Evolutionary conservation across 352 stramenopile species (phyloP).

Genomic region (Phytophthora pisi): DNA sequence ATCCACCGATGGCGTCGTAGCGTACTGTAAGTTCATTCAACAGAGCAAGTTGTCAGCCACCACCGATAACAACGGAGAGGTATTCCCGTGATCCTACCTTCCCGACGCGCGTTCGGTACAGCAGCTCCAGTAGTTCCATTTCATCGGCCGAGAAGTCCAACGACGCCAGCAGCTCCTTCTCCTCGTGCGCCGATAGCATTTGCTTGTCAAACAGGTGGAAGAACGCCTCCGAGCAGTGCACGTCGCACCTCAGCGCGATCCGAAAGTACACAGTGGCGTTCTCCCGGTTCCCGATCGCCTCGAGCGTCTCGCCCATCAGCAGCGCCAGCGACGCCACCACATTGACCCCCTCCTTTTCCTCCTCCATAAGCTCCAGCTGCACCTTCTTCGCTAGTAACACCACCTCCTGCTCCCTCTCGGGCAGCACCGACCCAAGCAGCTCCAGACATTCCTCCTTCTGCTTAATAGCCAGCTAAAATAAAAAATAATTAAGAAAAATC

Average conservation of each 20-base stretch:
- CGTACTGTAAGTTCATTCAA: conserved; percentile 50
- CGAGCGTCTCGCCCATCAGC: conserved; percentile 85
- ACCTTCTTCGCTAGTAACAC: conserved; percentile 53
- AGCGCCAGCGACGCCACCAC: conserved; percentile 80
- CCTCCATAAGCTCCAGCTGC: conserved; percentile 35
- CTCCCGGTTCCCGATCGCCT: conserved; percentile 83
- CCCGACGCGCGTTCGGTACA: conserved; percentile 75
- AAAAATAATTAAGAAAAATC: neutral
- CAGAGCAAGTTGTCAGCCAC: neutral
- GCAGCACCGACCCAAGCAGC: conserved; percentile 61
- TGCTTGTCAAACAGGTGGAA: conserved; percentile 88
- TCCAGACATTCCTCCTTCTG: conserved; percentile 87
- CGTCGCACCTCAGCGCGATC: conserved; percentile 79
- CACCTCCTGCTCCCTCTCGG: conserved; percentile 63
- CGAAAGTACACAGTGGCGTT: conserved; percentile 80
- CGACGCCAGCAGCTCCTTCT: conserved; percentile 70
- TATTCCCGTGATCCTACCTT: conserved; percentile 42
- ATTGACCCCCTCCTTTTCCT: conserved; percentile 55
- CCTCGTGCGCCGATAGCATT: conserved; percentile 74
- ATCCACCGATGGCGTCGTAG: conserved; percentile 50
- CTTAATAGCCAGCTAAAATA: conserved; percentile 67
- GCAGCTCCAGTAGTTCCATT: conserved; percentile 55
- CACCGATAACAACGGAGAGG: neutral
- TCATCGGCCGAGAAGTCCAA: conserved; percentile 72
- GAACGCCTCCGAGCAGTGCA: conserved; percentile 85